Conservation (phyloP, 2,329 filamentous ascomycete species). For the Colletotrichum chlorophyti region DNA sequence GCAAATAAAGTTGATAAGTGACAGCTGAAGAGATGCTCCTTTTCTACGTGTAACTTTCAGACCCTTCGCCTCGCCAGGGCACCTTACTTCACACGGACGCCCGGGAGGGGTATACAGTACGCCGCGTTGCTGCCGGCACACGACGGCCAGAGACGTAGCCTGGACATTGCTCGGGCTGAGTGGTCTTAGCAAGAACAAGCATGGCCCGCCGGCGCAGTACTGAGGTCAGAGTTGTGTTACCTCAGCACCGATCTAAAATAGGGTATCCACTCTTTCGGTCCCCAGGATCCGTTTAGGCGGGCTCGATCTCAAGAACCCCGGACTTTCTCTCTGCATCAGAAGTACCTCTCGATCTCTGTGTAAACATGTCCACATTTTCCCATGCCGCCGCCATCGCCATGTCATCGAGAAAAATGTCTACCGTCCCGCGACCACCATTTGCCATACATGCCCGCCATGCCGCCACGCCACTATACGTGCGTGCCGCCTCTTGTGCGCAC, state of each 20-base stretch:
- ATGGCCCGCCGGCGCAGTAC: too few relatives aligned
- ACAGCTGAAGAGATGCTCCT: too few relatives aligned
- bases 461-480: neutral
- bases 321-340: constrained; percentile 22
- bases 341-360: constrained; percentile 13
- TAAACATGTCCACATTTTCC: constrained; percentile 8
- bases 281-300: constrained; percentile 18
- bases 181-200: too few relatives aligned
- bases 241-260: neutral
- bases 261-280: neutral
- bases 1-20: too few relatives aligned
- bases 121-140: too few relatives aligned
- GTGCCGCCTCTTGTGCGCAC: neutral
- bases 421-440: neutral
- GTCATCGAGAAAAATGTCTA: neutral
- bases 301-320: constrained; percentile 24
- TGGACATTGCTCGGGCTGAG: too few relatives aligned
- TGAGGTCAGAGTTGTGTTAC: neutral
- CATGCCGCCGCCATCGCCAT: constrained; percentile 18
- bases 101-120: too few relatives aligned
- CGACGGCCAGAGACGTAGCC: too few relatives aligned
- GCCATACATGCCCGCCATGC: neutral
- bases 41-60: too few relatives aligned
- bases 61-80: too few relatives aligned
- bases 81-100: too few relatives aligned